Percentiles rank a stretch among this genome's conserved stretches.
Conservation (phyloP, 1,139 yeast species). For the Debaryomyces psychrophilus region DNA sequence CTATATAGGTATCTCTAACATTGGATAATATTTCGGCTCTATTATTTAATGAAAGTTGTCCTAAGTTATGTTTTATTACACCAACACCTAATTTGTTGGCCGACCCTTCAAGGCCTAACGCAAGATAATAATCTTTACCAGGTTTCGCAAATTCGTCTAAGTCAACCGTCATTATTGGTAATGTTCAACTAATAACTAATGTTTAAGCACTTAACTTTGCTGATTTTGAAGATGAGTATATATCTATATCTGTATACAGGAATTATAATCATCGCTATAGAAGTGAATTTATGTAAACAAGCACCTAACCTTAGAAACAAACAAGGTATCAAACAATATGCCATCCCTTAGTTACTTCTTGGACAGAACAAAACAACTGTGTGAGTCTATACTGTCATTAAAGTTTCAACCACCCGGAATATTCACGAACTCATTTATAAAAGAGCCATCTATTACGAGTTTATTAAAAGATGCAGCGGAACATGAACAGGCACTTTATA, state of each 20-base stretch:
- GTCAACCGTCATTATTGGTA: slow-evolving; percentile 31
- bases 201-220: neutral
- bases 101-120: slow-evolving; percentile 93
- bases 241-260: slow-evolving; percentile 7
- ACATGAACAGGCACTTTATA: slow-evolving; percentile 56
- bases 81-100: slow-evolving; percentile 97
- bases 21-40: slow-evolving; percentile 80
- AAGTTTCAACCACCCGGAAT: slow-evolving; percentile 58
- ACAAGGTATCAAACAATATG: slow-evolving; percentile 14
- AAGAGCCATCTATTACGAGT: slow-evolving; percentile 58
- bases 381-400: slow-evolving; percentile 28
- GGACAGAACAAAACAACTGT: slow-evolving; percentile 28
- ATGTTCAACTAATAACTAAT: neutral
- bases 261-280: neutral
- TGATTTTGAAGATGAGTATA: slow-evolving; percentile 4
- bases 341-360: slow-evolving; percentile 29
- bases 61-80: slow-evolving; percentile 69
- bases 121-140: slow-evolving; percentile 59
- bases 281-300: slow-evolving; percentile 5
- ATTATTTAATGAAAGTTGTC: slow-evolving; percentile 53
- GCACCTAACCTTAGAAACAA: neutral
- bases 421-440: slow-evolving; percentile 64
- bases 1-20: slow-evolving; percentile 88
- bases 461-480: slow-evolving; percentile 62
- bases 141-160: slow-evolving; percentile 43